phyloP scores from a whole-genome alignment of 495 filamentous ascomycete species.

The Podospora didyma region DNA sequence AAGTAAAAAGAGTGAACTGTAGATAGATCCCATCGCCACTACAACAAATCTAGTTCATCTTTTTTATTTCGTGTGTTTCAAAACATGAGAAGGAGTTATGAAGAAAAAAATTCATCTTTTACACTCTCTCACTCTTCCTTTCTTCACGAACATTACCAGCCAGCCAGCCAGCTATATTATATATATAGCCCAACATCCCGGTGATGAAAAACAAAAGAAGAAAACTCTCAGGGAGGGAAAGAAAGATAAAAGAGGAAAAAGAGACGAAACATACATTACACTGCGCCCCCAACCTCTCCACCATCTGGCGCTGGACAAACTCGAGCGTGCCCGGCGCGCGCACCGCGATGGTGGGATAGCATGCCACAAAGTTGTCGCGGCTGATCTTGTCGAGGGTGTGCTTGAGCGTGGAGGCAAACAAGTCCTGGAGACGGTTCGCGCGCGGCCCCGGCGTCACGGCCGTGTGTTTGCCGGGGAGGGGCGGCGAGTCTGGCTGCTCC shows the following conservation, averaged over 20 bases:
- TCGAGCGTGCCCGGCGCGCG: slow-evolving; percentile 63
- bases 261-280: slow-evolving; percentile 39
- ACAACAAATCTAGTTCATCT: too few relatives aligned
- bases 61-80: too few relatives aligned
- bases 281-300: slow-evolving; percentile 58
- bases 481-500: slow-evolving; percentile 31
- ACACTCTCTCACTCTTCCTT: neutral
- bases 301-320: slow-evolving; percentile 66
- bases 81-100: too few relatives aligned
- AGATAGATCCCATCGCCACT: too few relatives aligned
- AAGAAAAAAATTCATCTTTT: too few relatives aligned
- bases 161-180: too few relatives aligned
- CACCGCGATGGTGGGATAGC: slow-evolving; percentile 79
- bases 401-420: slow-evolving; percentile 65
- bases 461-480: slow-evolving; percentile 54
- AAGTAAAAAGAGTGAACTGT: too few relatives aligned
- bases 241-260: neutral
- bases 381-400: slow-evolving; percentile 70
- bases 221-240: too few relatives aligned
- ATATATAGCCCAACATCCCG: too few relatives aligned
- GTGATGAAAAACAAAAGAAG: too few relatives aligned
- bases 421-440: slow-evolving; percentile 63
- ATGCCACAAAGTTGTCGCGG: slow-evolving; percentile 75
- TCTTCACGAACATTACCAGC: neutral
- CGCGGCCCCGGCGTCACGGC: slow-evolving; percentile 67